Base-by-base conservation (phyloP, 129 eudicot genomes). In the Chrysanthemum makinoi region DNA sequence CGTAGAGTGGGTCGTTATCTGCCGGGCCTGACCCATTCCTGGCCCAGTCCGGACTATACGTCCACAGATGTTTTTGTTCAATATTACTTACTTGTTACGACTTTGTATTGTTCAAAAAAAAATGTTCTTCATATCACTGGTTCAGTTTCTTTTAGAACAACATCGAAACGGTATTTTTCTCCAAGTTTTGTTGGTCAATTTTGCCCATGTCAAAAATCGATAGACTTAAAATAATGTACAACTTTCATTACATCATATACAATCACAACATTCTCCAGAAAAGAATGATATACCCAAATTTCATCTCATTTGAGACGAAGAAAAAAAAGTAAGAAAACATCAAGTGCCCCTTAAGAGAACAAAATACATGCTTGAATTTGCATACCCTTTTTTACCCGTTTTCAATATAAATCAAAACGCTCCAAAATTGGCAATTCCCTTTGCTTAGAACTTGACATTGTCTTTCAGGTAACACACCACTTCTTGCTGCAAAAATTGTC, bases 391-490 rank as follows among this genome's bases (percentile, higher is more conserved):
- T 10, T 10, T 44, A 55, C 66, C 70, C 62, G 19, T 59, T 35
- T 63, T 69, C 75, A 52, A 62, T 18, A 53, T 26, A 3, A 39
- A 53, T 53, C 61, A 2, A 69, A 18, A 52, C 11, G 19, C 20
- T 61, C 65, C 72, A 74, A 73, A 64, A 74, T 64, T 51, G 55
- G 48, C 3, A 20, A 17, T 62, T 75, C 16, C 65, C 53, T 62
- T 30, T 35, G 14, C 50, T 94, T 81, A 94, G 77, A 94, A 94
- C 78, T 87, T 94, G 76, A 83, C 69, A 71, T 90, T 94, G 22
- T 89, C 88, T 82, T 87, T 94, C 97, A 94, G 78, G 87, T 87
- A 83, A 64, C 82, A 77, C 20, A 94, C 97, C 65, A 82, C 77
- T 85, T 94, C 98, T 87, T 94, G 97, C 98, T 94, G 88, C 86